Evolutionary conservation across 1,139 yeast species (phyloP), one percentile per base, ranked within the genome.

Genomic region (Kodamaea arcana): DNA sequence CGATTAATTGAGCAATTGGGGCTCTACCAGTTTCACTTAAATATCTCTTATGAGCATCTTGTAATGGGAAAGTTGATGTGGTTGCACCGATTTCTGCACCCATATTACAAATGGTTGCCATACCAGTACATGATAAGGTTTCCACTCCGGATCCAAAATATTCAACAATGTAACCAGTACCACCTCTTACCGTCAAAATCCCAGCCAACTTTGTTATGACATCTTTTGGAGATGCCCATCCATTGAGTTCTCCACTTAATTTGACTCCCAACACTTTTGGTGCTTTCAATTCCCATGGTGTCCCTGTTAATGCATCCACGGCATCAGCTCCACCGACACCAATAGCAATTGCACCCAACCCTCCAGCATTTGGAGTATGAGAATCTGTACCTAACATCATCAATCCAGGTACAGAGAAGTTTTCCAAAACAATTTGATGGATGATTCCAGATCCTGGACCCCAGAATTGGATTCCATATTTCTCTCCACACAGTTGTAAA

Each of bases 281-380:
- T 15, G 97, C 97, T 66, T 90, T 90, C 59, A 92, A 77, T 68
- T 92, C 98, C 98, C 98, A 92, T 31, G 98, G 97, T n/a, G 94
- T 83, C 37, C 94, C 95, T 13, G 97, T 85, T 53, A 92, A 69
- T 10, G 94, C 97, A 60, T 92, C 98, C 32, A 90, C 97, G 13
- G 97, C 97, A 65, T 90, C 97, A 27, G 97, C 97, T 66, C 97
- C 97, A 59, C 97, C 97, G 32, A 88, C 97, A 65, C 97, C 97
- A 55, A 90, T 92, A 46, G 97, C 97, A 45, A 90, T 81, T 41
- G 94, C 94, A 56, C 97, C 97, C 41, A 90, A 71, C 43, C 97
- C 97, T 66, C 97, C 97, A 10, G 97, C 97, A 57, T 90, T 90
- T 30, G 97, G 97, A 31, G 97, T 90, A 59, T 92, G 97, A 4